These are phyloP conservation scores for Tulasnella sp. DNA, from an alignment of 768 basidiomycete genomes.

Conservation along the genomic window DNA sequence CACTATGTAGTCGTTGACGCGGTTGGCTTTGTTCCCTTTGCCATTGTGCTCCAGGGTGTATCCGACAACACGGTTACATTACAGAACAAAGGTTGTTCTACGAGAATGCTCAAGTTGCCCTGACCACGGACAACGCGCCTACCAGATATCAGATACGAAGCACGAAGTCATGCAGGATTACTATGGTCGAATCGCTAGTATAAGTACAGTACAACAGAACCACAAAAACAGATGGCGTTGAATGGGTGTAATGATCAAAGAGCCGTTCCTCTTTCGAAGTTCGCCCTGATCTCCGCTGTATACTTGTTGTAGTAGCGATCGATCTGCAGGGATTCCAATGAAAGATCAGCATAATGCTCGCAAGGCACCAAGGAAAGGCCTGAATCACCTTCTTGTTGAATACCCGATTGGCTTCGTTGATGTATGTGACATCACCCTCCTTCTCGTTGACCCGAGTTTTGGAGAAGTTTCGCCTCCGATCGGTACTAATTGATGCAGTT, in stretches of 20 bases:
- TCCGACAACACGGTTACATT: background rate
- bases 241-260: conserved; percentile 33
- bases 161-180: background rate
- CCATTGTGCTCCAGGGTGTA: background rate
- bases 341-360: background rate
- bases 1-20: too few species aligned
- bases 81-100: background rate
- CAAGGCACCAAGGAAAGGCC: background rate
- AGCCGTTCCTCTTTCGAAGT: conserved; percentile 95
- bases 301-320: conserved; percentile 95
- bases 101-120: background rate
- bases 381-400: conserved; percentile 86
- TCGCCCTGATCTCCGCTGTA: conserved; percentile 89
- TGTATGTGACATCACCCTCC: conserved; percentile 94
- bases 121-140: too few species aligned
- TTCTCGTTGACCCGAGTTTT: conserved; percentile 84
- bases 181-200: background rate
- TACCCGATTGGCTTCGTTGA: conserved; percentile 95
- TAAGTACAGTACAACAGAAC: background rate
- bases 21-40: background rate
- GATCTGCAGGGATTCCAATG: conserved; percentile 44
- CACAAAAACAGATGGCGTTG: background rate
- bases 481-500: conserved; percentile 42
- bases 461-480: conserved; percentile 83
- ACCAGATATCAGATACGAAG: too few species aligned